These are phyloP conservation scores for Boletus sp. DNA, from an alignment of 1,284 basidiomycete genomes.

Conservation along the genomic window DNA sequence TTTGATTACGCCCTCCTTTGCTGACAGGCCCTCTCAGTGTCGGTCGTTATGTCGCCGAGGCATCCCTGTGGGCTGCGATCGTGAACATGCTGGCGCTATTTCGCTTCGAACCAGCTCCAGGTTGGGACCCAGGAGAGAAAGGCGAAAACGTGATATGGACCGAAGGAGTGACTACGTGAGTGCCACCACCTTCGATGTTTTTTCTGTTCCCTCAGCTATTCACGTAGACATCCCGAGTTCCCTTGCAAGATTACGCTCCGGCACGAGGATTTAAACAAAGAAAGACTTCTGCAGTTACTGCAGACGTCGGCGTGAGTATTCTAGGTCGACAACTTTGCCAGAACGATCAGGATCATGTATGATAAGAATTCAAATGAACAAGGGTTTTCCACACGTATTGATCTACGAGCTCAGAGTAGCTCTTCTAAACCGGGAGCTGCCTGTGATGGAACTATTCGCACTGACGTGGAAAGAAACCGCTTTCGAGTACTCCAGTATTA, in stretches of 20 bases:
- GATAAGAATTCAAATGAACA: not conserved
- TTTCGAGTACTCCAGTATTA: constrained; percentile 12
- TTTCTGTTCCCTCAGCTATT: not conserved
- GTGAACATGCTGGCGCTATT: constrained; percentile 13
- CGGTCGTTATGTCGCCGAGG: constrained; percentile 40
- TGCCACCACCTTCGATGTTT: not conserved
- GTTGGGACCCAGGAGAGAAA: constrained; percentile 9
- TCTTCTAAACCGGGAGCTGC: not conserved
- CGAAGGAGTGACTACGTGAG: constrained; percentile 13
- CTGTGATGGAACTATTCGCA: not conserved
- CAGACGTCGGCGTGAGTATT: not conserved
- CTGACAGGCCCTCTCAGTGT: not conserved
- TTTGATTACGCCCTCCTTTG: not conserved
- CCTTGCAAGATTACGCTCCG: constrained; percentile 6
- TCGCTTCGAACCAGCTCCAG: constrained; percentile 1
- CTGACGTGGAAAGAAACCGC: not conserved
- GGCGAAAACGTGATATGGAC: constrained; percentile 12
- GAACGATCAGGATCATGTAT: not conserved
- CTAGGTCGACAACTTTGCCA: not conserved
- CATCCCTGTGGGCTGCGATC: constrained; percentile 13
- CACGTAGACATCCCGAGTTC: constrained; percentile 10
- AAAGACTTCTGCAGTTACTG: constrained; percentile 1
- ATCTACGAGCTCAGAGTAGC: not conserved
- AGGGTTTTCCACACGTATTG: not conserved
- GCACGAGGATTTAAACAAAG: constrained; percentile 4